These are phyloP conservation scores for Terana coerulea DNA, from an alignment of 768 basidiomycete genomes.

Conservation along the genomic window DNA sequence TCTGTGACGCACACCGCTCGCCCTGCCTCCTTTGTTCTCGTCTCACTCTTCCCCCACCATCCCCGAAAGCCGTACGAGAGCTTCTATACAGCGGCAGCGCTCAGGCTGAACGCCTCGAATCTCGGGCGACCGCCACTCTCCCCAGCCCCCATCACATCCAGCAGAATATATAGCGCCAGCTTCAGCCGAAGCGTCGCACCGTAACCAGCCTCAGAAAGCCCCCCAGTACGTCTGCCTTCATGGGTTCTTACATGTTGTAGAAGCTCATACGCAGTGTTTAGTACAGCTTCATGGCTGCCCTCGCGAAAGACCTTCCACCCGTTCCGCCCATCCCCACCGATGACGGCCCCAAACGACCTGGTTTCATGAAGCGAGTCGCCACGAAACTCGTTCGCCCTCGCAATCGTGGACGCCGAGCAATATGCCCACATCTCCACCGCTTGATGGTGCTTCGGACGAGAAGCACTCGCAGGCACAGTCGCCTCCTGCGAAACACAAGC, in stretches of 20 bases:
- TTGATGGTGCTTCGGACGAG: neutral
- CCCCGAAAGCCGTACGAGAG: too few species aligned
- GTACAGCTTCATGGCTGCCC: neutral
- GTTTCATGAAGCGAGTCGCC: constrained; percentile 10
- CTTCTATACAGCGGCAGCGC: neutral
- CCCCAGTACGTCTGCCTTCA: neutral
- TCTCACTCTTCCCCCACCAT: neutral
- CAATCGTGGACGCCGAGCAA: constrained; percentile 7
- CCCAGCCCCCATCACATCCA: neutral
- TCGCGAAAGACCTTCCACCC: constrained; percentile 10
- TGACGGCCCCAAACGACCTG: constrained; percentile 4
- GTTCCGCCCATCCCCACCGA: neutral
- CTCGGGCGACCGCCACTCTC: too few species aligned
- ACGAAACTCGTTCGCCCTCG: constrained; percentile 11
- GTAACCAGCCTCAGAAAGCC: neutral
- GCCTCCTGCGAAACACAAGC: neutral
- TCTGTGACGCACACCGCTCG: neutral
- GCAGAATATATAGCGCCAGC: neutral
- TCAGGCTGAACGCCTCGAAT: neutral
- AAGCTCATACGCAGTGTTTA: neutral
- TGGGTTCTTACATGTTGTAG: neutral
- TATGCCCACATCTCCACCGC: neutral
- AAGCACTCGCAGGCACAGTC: neutral
- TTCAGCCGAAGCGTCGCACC: neutral
- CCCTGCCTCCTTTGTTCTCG: constrained; percentile 1